Evolutionary conservation across 2,329 filamentous ascomycete species (phyloP).

Genomic region (Davidsoniella neocaledoniae): DNA sequence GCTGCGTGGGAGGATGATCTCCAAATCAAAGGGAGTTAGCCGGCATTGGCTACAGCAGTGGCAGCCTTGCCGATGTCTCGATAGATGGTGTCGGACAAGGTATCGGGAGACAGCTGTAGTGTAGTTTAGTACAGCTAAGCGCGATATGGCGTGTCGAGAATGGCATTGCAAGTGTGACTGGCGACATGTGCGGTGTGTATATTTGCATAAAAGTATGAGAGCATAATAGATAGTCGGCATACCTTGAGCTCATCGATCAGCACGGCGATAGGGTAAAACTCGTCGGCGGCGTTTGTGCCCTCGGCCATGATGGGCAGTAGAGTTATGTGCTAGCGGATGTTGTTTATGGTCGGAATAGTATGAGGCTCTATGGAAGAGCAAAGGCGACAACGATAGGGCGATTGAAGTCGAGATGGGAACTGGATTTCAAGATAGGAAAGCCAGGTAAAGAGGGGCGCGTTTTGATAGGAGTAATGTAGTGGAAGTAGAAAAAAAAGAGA

Average conservation of each 20-base stretch:
- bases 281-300: slow-evolving; percentile 79
- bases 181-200: not conserved
- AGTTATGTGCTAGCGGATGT: not conserved
- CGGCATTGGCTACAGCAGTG: not conserved
- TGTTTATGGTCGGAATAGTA: not conserved
- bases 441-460: slow-evolving; percentile 12
- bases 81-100: not conserved
- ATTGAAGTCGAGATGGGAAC: slow-evolving; percentile 1
- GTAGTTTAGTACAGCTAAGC: not conserved
- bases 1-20: too few species aligned
- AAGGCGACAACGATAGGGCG: not conserved
- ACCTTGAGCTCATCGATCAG: slow-evolving; percentile 99
- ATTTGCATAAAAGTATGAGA: not conserved
- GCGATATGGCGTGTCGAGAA: not conserved
- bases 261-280: slow-evolving; percentile 98
- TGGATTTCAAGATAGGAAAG: slow-evolving; percentile 1
- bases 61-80: not conserved
- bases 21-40: too few species aligned
- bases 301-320: slow-evolving; percentile 55
- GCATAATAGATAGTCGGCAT: slow-evolving; percentile 16
- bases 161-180: too few species aligned
- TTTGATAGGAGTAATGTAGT: slow-evolving; percentile 4
- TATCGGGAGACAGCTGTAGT: not conserved
- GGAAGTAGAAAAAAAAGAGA: not conserved
- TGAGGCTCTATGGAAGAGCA: not conserved